Evolutionary conservation across 2,329 filamentous ascomycete species (phyloP).

Genomic region (Stagonosporopsis tanaceti): DNA sequence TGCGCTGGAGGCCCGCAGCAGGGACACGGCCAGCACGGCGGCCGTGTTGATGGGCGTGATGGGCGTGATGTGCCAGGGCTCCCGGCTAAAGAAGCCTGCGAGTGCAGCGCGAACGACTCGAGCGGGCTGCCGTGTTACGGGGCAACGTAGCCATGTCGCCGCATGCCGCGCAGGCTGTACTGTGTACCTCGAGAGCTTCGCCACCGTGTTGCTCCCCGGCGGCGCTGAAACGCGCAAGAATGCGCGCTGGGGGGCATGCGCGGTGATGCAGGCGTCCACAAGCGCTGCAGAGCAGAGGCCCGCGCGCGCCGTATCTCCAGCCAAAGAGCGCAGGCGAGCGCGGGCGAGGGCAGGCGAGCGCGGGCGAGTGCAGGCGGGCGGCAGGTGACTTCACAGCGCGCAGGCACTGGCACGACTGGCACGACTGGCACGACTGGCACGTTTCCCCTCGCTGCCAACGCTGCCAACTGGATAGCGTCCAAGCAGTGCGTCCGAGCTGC

Average conservation of each 20-base stretch:
- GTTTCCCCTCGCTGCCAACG: constrained; percentile 1
- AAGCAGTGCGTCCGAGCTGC: constrained; percentile 15
- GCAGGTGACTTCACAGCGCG: constrained; percentile 10
- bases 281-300: constrained; percentile 1
- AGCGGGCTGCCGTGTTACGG: not conserved
- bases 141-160: not conserved
- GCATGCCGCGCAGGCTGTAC: constrained; percentile 9
- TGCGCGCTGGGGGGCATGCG: constrained; percentile 14
- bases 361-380: not conserved
- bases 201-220: constrained; percentile 12
- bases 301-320: not conserved
- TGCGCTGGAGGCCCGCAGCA: constrained; percentile 14
- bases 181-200: constrained; percentile 13
- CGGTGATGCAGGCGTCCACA: constrained; percentile 13
- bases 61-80: constrained; percentile 9
- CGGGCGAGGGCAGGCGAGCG: not conserved
- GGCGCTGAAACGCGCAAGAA: constrained; percentile 26
- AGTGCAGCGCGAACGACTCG: too few relatives aligned
- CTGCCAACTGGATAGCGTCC: constrained; percentile 18
- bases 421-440: not conserved
- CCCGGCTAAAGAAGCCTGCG: constrained; percentile 8
- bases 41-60: not conserved
- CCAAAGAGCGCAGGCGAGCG: not conserved
- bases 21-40: constrained; percentile 11
- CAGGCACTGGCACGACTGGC: not conserved